Conservation (phyloP, 2,329 filamentous ascomycete species). For the Cadophora luteo-olivacea region DNA sequence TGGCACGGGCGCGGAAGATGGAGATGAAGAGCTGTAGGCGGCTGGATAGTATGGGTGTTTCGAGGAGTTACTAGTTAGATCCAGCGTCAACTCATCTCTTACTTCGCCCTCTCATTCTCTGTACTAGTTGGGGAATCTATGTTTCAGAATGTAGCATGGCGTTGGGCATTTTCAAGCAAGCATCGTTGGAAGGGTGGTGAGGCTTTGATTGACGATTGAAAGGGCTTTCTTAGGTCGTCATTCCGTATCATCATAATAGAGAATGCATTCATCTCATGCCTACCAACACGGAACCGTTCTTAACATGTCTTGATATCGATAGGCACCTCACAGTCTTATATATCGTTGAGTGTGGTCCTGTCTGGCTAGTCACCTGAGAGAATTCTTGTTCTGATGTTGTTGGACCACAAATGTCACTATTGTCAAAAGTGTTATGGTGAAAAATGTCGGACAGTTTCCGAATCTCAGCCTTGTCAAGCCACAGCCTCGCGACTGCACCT, state of each 20-base stretch:
- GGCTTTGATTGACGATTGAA: slow-evolving; percentile 1
- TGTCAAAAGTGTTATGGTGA: too few relatives aligned
- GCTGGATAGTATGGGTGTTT: slow-evolving; percentile 55
- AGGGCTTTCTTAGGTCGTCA: neutral
- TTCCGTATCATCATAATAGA: slow-evolving; percentile 13
- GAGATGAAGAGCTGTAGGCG: slow-evolving; percentile 64
- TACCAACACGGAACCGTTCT: neutral
- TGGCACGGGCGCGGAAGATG: slow-evolving; percentile 57
- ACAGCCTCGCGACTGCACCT: neutral
- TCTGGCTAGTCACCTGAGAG: too few relatives aligned
- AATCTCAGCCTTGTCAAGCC: neutral
- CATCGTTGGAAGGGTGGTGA: slow-evolving; percentile 9
- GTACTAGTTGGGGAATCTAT: slow-evolving; percentile 15
- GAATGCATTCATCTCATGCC: slow-evolving; percentile 11
- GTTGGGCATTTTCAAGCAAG: slow-evolving; percentile 19
- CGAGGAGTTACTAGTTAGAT: slow-evolving; percentile 14
- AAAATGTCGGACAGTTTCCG: neutral
- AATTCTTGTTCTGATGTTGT: neutral
- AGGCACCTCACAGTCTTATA: too few relatives aligned
- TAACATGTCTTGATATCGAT: neutral
- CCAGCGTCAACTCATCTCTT: neutral
- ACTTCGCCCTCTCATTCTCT: slow-evolving; percentile 1
- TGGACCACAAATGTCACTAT: neutral
- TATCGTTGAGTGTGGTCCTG: too few relatives aligned
- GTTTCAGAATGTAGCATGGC: slow-evolving; percentile 20